A percentile compares a stretch with the other conserved stretches of the same genome.
phyloP scores from a whole-genome alignment of 2,329 filamentous ascomycete genomes.

The Sphaerulina musiva region DNA sequence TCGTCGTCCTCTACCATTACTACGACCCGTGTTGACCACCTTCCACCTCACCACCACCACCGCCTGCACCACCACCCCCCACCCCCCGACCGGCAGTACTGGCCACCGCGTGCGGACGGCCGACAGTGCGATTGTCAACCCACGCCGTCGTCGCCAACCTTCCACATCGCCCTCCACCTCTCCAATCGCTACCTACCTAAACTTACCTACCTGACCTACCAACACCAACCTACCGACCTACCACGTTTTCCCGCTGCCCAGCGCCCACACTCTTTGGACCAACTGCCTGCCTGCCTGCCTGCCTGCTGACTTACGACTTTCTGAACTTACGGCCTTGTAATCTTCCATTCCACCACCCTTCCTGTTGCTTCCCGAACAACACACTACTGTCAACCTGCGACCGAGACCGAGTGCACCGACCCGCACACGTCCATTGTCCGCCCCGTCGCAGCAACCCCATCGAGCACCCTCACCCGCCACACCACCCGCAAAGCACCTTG shows the following conservation, averaged over 20 bases:
- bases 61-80: neutral
- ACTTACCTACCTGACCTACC: too few relatives aligned
- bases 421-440: constrained; percentile 18
- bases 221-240: constrained; percentile 1
- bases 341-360: constrained; percentile 10
- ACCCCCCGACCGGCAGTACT: constrained; percentile 5
- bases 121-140: constrained; percentile 2
- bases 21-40: neutral
- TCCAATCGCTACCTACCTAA: neutral
- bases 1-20: neutral
- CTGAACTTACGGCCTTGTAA: constrained; percentile 23
- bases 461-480: constrained; percentile 12
- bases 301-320: constrained; percentile 13
- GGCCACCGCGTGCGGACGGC: constrained; percentile 1
- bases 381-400: constrained; percentile 5
- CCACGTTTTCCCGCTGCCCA: constrained; percentile 10
- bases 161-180: neutral
- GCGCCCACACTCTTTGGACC: constrained; percentile 18
- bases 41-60: neutral
- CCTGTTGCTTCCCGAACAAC: constrained; percentile 8
- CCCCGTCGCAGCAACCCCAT: constrained; percentile 10
- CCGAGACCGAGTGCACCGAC: neutral
- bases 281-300: too few relatives aligned
- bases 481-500: constrained; percentile 13
- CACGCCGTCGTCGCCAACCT: neutral